A percentile compares a stretch with the other conserved stretches of the same genome.
phyloP scores from a whole-genome alignment of 2,329 filamentous ascomycete species.

The Rhytidhysteron rufulum region DNA sequence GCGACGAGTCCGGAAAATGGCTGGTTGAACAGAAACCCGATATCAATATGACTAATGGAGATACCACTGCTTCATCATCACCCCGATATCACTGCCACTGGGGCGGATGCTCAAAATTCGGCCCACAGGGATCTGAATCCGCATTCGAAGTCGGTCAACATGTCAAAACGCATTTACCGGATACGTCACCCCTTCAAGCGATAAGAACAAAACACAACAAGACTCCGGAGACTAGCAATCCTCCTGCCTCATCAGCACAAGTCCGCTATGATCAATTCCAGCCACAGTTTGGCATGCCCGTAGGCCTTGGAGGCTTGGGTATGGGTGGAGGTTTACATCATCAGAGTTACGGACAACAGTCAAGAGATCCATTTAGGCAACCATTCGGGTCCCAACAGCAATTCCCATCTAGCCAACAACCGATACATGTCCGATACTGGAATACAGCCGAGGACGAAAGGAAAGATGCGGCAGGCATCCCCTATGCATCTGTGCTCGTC shows the following conservation, averaged over 20 bases:
- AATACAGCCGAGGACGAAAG: slow-evolving; percentile 49
- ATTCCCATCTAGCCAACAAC: slow-evolving; percentile 12
- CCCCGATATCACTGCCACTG: slow-evolving; percentile 60
- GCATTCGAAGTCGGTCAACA: slow-evolving; percentile 57
- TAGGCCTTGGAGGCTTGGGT: slow-evolving; percentile 23
- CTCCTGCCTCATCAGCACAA: slow-evolving; percentile 24
- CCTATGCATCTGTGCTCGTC: slow-evolving; percentile 73
- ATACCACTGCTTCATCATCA: slow-evolving; percentile 46
- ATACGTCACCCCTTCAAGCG: slow-evolving; percentile 35
- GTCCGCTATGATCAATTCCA: slow-evolving; percentile 23
- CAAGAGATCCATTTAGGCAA: slow-evolving; percentile 12
- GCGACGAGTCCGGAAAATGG: slow-evolving; percentile 54
- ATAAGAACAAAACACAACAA: slow-evolving; percentile 47
- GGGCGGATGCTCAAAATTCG: slow-evolving; percentile 61
- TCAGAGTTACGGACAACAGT: slow-evolving; percentile 6
- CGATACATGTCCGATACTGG: slow-evolving; percentile 35
- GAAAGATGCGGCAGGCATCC: slow-evolving; percentile 67
- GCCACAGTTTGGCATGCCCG: slow-evolving; percentile 27
- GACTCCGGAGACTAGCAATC: slow-evolving; percentile 33
- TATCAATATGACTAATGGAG: slow-evolving; percentile 32
- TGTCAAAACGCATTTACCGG: slow-evolving; percentile 65
- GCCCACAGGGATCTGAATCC: slow-evolving; percentile 26
- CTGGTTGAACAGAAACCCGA: slow-evolving; percentile 34
- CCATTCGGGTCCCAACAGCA: background rate
- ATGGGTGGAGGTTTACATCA: slow-evolving; percentile 18